A percentile compares a stretch with the other conserved stretches of the same genome.
Evolutionary conservation across 495 filamentous ascomycete species (phyloP).

Genomic region (Penicillium coffeae): DNA sequence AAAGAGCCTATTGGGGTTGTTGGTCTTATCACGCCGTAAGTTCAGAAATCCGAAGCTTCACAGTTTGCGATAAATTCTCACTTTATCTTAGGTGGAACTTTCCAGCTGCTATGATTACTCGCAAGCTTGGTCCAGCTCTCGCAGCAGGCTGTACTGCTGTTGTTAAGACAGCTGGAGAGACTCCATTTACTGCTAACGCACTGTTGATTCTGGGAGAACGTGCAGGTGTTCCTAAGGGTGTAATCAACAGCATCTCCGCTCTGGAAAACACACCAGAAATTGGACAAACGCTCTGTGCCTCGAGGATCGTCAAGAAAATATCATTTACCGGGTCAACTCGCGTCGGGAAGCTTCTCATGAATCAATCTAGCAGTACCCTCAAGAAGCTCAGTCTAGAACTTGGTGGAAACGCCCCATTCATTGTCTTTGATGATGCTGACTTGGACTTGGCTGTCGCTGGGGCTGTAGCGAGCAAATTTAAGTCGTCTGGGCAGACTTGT

Average conservation of each 20-base stretch:
- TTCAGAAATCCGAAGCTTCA: neutral
- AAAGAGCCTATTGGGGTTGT: conserved; percentile 31
- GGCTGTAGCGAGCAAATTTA: conserved; percentile 1
- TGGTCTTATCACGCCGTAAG: conserved; percentile 22
- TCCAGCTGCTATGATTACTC: conserved; percentile 80
- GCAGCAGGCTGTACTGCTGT: conserved; percentile 52
- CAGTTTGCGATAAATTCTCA: neutral
- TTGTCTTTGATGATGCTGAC: conserved; percentile 52
- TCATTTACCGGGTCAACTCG: conserved; percentile 52
- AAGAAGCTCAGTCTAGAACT: conserved; percentile 52
- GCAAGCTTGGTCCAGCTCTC: conserved; percentile 55
- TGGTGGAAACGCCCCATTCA: conserved; percentile 52
- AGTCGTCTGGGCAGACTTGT: conserved; percentile 4
- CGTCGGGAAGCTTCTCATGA: conserved; percentile 49
- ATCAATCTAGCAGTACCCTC: conserved; percentile 35
- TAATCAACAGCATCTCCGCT: conserved; percentile 47
- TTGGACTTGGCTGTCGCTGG: conserved; percentile 31
- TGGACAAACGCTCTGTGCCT: conserved; percentile 37
- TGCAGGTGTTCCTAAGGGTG: conserved; percentile 47
- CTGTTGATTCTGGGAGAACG: conserved; percentile 43
- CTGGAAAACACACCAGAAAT: conserved; percentile 44
- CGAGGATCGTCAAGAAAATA: conserved; percentile 39
- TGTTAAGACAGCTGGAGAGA: conserved; percentile 47
- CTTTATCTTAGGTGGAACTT: conserved; percentile 62
- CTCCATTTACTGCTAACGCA: conserved; percentile 46